phyloP scores from a whole-genome alignment of 2,329 filamentous ascomycete species.

The Colletotrichum aenigma region DNA sequence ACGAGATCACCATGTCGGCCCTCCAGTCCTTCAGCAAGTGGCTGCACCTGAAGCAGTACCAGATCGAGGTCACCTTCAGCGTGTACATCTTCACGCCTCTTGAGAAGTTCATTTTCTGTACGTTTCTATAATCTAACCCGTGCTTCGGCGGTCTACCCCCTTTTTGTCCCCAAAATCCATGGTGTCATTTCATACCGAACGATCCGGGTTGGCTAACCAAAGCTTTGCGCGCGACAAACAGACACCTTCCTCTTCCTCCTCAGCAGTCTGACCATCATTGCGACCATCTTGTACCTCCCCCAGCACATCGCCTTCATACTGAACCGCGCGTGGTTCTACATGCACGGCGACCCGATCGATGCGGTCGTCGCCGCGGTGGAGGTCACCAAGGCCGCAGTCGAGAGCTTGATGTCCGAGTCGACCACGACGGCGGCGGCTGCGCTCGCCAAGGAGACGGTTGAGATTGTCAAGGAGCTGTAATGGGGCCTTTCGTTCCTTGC shows the following conservation, averaged over 20 bases:
- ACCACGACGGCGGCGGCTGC: conserved; percentile 7
- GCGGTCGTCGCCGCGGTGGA: conserved; percentile 56
- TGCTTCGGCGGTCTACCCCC: background rate
- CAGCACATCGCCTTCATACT: conserved; percentile 85
- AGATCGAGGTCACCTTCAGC: conserved; percentile 96
- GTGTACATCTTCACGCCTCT: conserved; percentile 97
- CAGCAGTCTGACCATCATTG: conserved; percentile 83
- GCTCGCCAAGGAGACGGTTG: conserved; percentile 26
- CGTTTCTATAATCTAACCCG: conserved; percentile 35
- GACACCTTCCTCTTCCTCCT: conserved; percentile 93
- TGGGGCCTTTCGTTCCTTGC: background rate
- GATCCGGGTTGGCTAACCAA: background rate
- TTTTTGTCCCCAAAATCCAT: background rate
- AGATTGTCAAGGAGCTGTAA: conserved; percentile 42
- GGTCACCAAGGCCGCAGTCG: conserved; percentile 44
- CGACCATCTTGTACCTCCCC: conserved; percentile 89
- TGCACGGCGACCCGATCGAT: conserved; percentile 76
- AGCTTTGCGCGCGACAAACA: conserved; percentile 38
- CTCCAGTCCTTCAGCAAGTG: conserved; percentile 72
- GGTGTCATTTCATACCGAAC: background rate
- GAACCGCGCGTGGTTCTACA: conserved; percentile 92
- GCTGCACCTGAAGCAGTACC: conserved; percentile 95
- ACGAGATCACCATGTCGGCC: conserved; percentile 31
- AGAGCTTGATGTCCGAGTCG: conserved; percentile 25
- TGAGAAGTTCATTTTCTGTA: conserved; percentile 98